Percentiles rank a stretch among this genome's conserved stretches.
Conservation (phyloP, 306 rosid genomes). For the Vicia faba region DNA sequence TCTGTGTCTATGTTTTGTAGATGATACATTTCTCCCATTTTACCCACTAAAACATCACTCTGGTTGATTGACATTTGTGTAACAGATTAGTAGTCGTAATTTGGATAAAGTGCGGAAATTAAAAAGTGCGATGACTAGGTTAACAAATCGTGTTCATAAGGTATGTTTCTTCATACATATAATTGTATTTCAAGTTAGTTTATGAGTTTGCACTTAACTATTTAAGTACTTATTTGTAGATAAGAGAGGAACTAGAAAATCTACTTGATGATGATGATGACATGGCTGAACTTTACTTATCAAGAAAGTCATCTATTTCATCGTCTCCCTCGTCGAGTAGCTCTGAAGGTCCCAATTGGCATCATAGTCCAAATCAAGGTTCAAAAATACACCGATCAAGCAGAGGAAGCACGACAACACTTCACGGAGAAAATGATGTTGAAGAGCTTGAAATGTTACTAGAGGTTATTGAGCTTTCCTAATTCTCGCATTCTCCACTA, state of each 20-base stretch:
- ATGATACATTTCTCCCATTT: not conserved
- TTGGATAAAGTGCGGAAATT: conserved; percentile 77
- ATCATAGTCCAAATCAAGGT: conserved; percentile 51
- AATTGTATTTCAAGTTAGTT: not conserved
- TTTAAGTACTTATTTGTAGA: conserved; percentile 41
- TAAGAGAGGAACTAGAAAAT: conserved; percentile 80
- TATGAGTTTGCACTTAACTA: conserved; percentile 6
- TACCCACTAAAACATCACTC: not conserved
- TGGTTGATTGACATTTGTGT: conserved; percentile 29
- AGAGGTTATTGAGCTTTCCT: no score
- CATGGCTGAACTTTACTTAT: conserved; percentile 84
- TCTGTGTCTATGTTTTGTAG: no score
- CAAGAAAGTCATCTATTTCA: conserved; percentile 56
- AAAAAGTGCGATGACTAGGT: conserved; percentile 80
- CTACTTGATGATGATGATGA: conserved; percentile 82
- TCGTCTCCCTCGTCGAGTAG: conserved; percentile 50
- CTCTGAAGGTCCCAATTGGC: conserved; percentile 54
- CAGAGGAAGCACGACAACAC: conserved; percentile 52
- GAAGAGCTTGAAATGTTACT: conserved; percentile 90
- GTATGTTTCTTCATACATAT: conserved; percentile 37
- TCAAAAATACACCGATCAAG: conserved; percentile 62
- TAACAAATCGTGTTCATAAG: conserved; percentile 86
- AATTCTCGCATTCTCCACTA: no score
- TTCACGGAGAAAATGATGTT: conserved; percentile 59
- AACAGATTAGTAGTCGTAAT: conserved; percentile 79